Conservation (phyloP, 192 early-diverging fungal genomes). For the Phlyctochytrium arcticum region DNA sequence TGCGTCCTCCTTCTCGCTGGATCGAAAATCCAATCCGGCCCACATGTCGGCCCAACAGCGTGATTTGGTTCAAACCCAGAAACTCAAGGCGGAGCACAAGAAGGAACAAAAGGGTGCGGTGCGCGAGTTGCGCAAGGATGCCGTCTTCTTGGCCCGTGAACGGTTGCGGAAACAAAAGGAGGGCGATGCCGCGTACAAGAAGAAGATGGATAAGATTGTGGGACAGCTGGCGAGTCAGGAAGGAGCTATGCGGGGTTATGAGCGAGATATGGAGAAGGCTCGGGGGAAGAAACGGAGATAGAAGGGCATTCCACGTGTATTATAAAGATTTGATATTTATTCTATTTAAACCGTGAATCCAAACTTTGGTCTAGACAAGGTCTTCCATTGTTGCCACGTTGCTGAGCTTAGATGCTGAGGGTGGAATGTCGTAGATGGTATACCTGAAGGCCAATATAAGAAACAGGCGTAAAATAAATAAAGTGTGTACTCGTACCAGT, state of each 20-base stretch:
- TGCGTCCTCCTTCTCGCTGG: constrained; percentile 82
- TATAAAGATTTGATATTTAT: too few species aligned
- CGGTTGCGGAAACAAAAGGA: constrained; percentile 62
- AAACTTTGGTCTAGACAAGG: too few species aligned
- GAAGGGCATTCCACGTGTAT: background rate
- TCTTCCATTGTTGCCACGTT: too few species aligned
- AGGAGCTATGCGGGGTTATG: constrained; percentile 50
- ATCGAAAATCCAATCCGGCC: constrained; percentile 68
- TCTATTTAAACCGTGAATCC: too few species aligned
- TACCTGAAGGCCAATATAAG: too few species aligned
- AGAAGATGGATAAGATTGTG: constrained; percentile 89
- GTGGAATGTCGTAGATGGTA: too few species aligned
- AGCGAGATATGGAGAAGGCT: constrained; percentile 39
- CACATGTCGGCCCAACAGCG: constrained; percentile 81
- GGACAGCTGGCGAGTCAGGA: constrained; percentile 81
- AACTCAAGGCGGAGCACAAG: constrained; percentile 79
- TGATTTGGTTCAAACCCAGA: constrained; percentile 67
- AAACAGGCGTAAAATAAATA: too few species aligned
- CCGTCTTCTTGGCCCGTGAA: constrained; percentile 77
- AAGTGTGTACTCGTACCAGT: too few species aligned
- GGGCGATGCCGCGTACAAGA: constrained; percentile 79
- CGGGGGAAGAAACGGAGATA: constrained; percentile 23
- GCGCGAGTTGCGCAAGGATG: constrained; percentile 93
- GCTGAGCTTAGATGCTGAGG: too few species aligned
- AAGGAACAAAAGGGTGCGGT: constrained; percentile 93